A percentile compares a stretch with the other conserved stretches of the same genome.
phyloP scores from a whole-genome alignment of 2,329 filamentous ascomycete species.

The Metarhizium sp. region DNA sequence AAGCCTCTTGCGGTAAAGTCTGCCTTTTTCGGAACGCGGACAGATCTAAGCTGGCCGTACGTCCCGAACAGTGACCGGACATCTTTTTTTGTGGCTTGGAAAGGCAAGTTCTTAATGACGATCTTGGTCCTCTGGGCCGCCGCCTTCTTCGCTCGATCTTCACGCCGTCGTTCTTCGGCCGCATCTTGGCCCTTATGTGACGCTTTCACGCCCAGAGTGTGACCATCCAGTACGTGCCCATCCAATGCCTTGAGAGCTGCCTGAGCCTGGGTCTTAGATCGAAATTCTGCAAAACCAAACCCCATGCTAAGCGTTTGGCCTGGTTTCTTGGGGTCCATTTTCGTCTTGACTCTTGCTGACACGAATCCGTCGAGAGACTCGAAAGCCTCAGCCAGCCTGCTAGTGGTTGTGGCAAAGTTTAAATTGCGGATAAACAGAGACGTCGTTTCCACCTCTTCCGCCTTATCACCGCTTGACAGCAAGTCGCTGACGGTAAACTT shows the following conservation, averaged over 20 bases:
- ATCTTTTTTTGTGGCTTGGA: constrained; percentile 91
- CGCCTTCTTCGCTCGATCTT: constrained; percentile 74
- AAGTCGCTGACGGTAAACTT: constrained; percentile 63
- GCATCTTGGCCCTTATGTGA: constrained; percentile 84
- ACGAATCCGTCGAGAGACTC: constrained; percentile 77
- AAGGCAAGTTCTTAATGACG: constrained; percentile 96
- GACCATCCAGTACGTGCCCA: constrained; percentile 75
- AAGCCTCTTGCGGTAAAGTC: constrained; percentile 84
- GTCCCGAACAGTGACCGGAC: constrained; percentile 75
- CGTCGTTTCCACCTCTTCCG: constrained; percentile 52
- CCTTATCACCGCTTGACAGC: constrained; percentile 45
- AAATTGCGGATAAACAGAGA: constrained; percentile 91
- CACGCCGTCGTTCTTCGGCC: constrained; percentile 73
- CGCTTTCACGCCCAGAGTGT: constrained; percentile 74
- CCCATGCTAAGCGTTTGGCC: constrained; percentile 91
- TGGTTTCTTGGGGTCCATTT: constrained; percentile 82
- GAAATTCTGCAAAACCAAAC: constrained; percentile 91
- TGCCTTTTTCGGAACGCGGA: constrained; percentile 92
- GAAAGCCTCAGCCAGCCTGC: constrained; percentile 68
- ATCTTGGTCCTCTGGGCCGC: constrained; percentile 78
- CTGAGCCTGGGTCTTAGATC: constrained; percentile 65
- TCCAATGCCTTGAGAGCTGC: constrained; percentile 81
- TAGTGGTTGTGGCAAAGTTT: constrained; percentile 79
- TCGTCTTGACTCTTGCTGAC: constrained; percentile 85
- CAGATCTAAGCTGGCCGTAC: constrained; percentile 85